phyloP scores from a whole-genome alignment of 1,139 yeast genomes.

The Kodamaea fungicola region DNA sequence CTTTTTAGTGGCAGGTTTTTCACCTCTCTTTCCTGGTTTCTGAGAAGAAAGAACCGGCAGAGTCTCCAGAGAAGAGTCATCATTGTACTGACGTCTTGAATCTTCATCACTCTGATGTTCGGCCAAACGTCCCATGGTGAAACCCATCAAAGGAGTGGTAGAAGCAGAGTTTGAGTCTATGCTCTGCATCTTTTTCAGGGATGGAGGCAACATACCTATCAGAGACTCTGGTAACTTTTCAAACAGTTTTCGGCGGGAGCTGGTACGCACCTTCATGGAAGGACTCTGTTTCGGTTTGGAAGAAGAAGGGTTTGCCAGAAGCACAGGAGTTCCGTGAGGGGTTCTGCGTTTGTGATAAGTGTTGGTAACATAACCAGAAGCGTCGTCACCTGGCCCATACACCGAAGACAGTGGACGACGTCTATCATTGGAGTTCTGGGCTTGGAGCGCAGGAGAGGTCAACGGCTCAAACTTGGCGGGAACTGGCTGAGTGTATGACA shows the following conservation, averaged over 20 bases:
- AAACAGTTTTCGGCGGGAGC: constrained; percentile 16
- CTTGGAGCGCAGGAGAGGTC: constrained; percentile 67
- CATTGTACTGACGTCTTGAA: constrained; percentile 3
- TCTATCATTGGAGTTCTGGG: constrained; percentile 29
- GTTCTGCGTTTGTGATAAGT: constrained; percentile 34
- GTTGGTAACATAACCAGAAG: constrained; percentile 5
- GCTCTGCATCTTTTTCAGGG: constrained; percentile 24
- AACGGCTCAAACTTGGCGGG: constrained; percentile 44
- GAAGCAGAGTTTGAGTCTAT: constrained; percentile 14
- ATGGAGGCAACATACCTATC: constrained; percentile 38
- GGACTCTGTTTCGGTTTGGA: constrained; percentile 8
- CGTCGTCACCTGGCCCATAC: constrained; percentile 19
- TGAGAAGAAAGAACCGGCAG: constrained; percentile 13
- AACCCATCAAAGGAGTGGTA: constrained; percentile 36
- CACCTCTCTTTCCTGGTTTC: constrained; percentile 10
- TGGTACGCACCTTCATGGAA: constrained; percentile 7
- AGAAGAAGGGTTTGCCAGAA: constrained; percentile 22
- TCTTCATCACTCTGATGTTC: constrained; percentile 23
- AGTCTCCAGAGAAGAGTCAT: constrained; percentile 8
- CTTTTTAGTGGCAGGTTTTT: constrained; percentile 46
- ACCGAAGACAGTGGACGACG: constrained; percentile 36
- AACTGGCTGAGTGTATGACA: constrained; percentile 26
- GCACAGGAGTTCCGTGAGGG: constrained; percentile 48
- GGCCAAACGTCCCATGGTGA: constrained; percentile 47
- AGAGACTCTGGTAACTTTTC: constrained; percentile 39